Base-by-base conservation (phyloP, 2,329 filamentous ascomycete genomes). In the Peltaster fructicola region DNA sequence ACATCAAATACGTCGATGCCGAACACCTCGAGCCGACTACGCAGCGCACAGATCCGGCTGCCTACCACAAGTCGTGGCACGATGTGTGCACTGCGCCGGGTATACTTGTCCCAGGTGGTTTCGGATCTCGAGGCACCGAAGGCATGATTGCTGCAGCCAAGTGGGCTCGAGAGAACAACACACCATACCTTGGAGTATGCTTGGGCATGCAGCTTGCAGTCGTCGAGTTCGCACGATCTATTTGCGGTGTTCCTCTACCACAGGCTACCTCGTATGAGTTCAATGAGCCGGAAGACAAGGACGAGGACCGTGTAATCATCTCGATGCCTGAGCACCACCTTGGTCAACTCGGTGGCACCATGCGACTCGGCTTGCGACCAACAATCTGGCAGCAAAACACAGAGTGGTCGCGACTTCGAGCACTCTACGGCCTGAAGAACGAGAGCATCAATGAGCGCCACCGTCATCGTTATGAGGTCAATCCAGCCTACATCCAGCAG, bases 191-290 rank as follows among this genome's bases (percentile, higher is more conserved):
- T 1, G 88, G 88, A 30, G 76, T 95, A 34, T 93, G 85, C 48
- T 60, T 93, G 12, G 82, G 82, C 29, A 81, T 92, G 73, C 88
- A 95, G 50, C 66, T 92, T 22, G 82, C 85, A 11, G 81, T 92
- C 22, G 76, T 93, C 38, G 84, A 95, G 51, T 80, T 71, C 39
- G 81, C 82, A 2, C 71, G 82, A 20, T 72, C 80, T 36, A 58
- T 85, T 1, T 77, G 71, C 52, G 67, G 66, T 14, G 61, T 82
- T 33, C 40, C 39, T 7, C 40, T 56, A 16, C 50, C 53, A 3
- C 52, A 58, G 20, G 68, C 67, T 1, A 60, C 58, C 4, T 66
- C 60, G 5, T 59, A 58, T 27, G 68, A 73, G 37, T 61, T 73
- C 35, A n/a, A n/a, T n/a, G n/a, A n/a, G n/a, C n/a, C n/a, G n/a